Conservation (phyloP, 2,329 filamentous ascomycete species). For the Samsoniella hepiali region DNA sequence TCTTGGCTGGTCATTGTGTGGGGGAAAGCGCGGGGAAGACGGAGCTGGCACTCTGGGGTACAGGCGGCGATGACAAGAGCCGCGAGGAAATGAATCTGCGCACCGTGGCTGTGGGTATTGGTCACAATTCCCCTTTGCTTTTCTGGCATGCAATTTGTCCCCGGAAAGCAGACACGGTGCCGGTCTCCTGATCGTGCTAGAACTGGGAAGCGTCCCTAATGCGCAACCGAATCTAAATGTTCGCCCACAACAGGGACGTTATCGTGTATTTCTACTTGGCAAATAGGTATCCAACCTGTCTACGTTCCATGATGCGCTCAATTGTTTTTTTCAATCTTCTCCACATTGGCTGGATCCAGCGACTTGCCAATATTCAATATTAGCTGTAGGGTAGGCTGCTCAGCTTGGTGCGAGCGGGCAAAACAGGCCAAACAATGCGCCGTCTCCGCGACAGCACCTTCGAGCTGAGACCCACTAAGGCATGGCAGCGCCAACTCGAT, state of each 20-base stretch:
- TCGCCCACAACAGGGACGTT: no score
- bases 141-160: neutral
- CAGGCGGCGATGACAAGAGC: neutral
- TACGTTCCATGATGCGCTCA: no score
- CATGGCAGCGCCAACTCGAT: neutral
- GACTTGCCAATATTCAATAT: no score
- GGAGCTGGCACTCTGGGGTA: slow-evolving; percentile 13
- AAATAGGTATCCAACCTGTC: no score
- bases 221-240: no score
- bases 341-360: neutral
- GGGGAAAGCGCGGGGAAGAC: slow-evolving; percentile 10
- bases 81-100: neutral
- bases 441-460: neutral
- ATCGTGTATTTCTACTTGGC: no score
- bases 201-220: no score
- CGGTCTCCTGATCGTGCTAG: no score
- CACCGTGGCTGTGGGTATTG: neutral
- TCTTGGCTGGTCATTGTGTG: neutral
- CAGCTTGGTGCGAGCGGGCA: neutral
- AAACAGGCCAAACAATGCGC: neutral
- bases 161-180: no score
- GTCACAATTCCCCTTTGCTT: neutral
- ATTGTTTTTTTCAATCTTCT: neutral
- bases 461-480: neutral
- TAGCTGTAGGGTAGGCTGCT: neutral